These are phyloP conservation scores for Harringtonia lauricola DNA, from an alignment of 2,329 filamentous ascomycete species.

Conservation along the genomic window DNA sequence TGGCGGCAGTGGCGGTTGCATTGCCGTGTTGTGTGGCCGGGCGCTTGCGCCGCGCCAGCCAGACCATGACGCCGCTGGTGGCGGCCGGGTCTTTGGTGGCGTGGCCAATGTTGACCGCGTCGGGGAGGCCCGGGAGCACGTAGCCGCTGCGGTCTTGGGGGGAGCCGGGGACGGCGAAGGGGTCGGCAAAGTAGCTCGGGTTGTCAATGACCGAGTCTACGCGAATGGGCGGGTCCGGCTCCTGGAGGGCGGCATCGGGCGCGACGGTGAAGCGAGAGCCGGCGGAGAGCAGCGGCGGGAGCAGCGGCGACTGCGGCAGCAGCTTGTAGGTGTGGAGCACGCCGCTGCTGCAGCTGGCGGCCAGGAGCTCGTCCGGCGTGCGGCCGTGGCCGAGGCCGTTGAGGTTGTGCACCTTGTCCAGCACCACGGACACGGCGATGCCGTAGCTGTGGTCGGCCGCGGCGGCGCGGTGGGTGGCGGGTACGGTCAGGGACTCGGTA, in stretches of 20 bases:
- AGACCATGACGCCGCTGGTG: constrained; percentile 34
- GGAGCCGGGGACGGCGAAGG: constrained; percentile 25
- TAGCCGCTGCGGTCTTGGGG: constrained; percentile 40
- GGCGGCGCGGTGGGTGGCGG: too few relatives aligned
- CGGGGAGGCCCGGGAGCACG: constrained; percentile 35
- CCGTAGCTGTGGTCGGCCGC: constrained; percentile 15
- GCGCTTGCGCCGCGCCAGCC: constrained; percentile 18
- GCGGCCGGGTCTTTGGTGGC: constrained; percentile 22
- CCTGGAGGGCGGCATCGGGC: neutral
- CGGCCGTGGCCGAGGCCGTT: constrained; percentile 45
- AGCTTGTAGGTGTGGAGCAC: constrained; percentile 35
- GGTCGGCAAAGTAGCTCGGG: constrained; percentile 45
- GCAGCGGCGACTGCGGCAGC: too few relatives aligned
- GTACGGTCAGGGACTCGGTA: constrained; percentile 5
- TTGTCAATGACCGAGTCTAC: constrained; percentile 42
- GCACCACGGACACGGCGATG: constrained; percentile 30
- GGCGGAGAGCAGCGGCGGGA: too few relatives aligned
- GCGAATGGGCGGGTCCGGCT: constrained; percentile 21
- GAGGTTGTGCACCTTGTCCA: constrained; percentile 36
- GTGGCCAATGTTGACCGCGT: constrained; percentile 24
- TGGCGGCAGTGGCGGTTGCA: constrained; percentile 20
- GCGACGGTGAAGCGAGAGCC: neutral
- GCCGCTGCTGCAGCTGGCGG: constrained; percentile 32
- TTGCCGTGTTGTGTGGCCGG: neutral
- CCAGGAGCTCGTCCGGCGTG: constrained; percentile 27